Conservation (phyloP, 2,329 filamentous ascomycete genomes). For the Sporothrix humicola region DNA sequence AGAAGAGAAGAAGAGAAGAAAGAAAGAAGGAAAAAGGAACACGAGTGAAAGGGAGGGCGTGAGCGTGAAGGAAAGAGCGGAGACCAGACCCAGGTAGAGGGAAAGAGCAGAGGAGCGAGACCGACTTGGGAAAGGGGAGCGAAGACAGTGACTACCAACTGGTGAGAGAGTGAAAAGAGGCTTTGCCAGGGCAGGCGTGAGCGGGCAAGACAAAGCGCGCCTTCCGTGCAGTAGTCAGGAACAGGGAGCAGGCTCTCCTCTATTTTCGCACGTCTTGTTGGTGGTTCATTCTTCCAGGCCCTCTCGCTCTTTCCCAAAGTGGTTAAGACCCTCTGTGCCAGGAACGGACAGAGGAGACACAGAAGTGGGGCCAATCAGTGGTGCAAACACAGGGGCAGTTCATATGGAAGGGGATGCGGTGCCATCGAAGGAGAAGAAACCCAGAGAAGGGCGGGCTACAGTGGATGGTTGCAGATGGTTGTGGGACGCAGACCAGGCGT, state of each 20-base stretch:
- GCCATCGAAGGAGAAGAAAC: constrained; percentile 26
- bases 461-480: neutral
- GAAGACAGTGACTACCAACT: neutral
- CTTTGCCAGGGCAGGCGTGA: constrained; percentile 19
- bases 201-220: constrained; percentile 17
- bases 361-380: constrained; percentile 28
- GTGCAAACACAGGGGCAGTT: constrained; percentile 4
- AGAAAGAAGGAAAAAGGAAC: constrained; percentile 7
- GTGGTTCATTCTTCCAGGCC: constrained; percentile 23
- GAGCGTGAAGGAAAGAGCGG: neutral
- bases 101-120: neutral
- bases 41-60: constrained; percentile 9
- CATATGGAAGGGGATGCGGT: constrained; percentile 3
- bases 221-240: constrained; percentile 29
- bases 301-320: constrained; percentile 27
- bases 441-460: constrained; percentile 6
- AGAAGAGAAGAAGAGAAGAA: constrained; percentile 18
- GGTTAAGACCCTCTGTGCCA: neutral
- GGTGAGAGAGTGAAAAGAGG: neutral
- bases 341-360: constrained; percentile 16
- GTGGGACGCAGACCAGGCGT: constrained; percentile 2
- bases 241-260: constrained; percentile 24
- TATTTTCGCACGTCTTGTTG: neutral
- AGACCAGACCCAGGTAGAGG: neutral
- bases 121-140: constrained; percentile 18